Conservation (phyloP, 2,329 filamentous ascomycete species). For the Corynespora cassiicola region DNA sequence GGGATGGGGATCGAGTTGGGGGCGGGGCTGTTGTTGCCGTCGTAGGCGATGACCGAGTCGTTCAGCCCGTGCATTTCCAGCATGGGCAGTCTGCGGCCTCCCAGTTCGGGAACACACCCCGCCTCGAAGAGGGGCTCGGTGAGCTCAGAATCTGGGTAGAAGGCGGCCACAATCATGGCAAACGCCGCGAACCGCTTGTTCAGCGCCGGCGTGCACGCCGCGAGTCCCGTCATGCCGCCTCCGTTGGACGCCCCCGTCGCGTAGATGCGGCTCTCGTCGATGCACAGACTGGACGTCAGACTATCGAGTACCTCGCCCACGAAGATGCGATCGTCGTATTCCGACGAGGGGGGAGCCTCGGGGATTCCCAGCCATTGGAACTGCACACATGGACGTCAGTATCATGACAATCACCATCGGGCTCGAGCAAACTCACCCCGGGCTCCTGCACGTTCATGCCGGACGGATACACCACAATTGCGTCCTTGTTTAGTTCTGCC, state of each 20-base stretch:
- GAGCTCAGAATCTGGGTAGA: conserved; percentile 40
- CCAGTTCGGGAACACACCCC: conserved; percentile 13
- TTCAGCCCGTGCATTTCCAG: conserved; percentile 28
- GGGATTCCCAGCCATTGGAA: conserved; percentile 52
- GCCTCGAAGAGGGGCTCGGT: conserved; percentile 23
- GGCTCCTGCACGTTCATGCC: conserved; percentile 22
- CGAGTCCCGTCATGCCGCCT: conserved; percentile 56
- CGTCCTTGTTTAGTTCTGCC: conserved; percentile 21
- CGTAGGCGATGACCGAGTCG: conserved; percentile 29
- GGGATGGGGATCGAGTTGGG: conserved; percentile 20
- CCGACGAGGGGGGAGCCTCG: conserved; percentile 30
- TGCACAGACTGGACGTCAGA: conserved; percentile 49
- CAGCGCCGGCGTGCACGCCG: conserved; percentile 51
- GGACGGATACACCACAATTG: conserved; percentile 28
- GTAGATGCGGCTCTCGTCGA: conserved; percentile 53
- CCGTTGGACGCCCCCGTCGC: conserved; percentile 61
- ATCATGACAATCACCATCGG: no score
- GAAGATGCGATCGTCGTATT: conserved; percentile 53
- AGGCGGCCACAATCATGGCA: conserved; percentile 53
- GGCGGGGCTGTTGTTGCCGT: conserved; percentile 21
- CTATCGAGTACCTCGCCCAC: conserved; percentile 47
- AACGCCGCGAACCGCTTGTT: conserved; percentile 55
- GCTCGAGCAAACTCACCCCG: conserved; percentile 23
- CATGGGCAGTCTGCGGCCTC: conserved; percentile 15
- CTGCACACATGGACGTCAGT: no score